Conservation (phyloP, 164 flowering plant genomes). For the Aristolochia contorta region DNA sequence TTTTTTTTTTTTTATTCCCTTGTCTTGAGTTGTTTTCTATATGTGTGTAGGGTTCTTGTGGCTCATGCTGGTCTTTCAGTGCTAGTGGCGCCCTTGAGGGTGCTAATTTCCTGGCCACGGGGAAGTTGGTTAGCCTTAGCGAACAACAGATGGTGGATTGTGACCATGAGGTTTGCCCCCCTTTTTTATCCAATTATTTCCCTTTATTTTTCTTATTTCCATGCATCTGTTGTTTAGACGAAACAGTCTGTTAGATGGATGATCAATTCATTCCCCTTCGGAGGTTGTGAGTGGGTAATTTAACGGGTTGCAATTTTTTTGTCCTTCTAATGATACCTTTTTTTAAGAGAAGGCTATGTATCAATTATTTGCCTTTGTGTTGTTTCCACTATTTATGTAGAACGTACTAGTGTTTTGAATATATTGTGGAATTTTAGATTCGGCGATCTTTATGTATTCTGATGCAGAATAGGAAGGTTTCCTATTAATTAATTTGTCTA, state of each 20-base stretch:
- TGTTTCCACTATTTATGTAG: too few species aligned
- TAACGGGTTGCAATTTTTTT: too few species aligned
- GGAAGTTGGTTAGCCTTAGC: slow-evolving; percentile 76
- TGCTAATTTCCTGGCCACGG: slow-evolving; percentile 67
- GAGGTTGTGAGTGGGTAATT: too few species aligned
- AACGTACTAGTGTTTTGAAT: too few species aligned
- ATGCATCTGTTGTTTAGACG: background rate
- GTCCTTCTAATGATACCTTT: too few species aligned
- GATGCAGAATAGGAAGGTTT: background rate
- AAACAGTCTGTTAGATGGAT: background rate
- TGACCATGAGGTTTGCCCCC: slow-evolving; percentile 61
- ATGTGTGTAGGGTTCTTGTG: slow-evolving; percentile 67
- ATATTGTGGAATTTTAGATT: background rate
- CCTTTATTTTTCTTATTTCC: background rate
- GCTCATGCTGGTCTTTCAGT: slow-evolving; percentile 97
- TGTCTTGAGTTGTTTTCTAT: slow-evolving; percentile 1
- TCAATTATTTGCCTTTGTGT: too few species aligned
- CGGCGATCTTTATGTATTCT: background rate
- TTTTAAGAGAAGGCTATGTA: too few species aligned
- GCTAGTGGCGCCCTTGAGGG: slow-evolving; percentile 90
- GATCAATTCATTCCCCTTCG: background rate
- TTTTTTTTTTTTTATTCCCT: background rate
- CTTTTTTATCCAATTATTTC: background rate
- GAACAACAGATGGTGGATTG: slow-evolving; percentile 97
- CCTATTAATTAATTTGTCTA: too few species aligned